phyloP scores from a whole-genome alignment of 768 basidiomycete species.

The Suillus alpinus region DNA sequence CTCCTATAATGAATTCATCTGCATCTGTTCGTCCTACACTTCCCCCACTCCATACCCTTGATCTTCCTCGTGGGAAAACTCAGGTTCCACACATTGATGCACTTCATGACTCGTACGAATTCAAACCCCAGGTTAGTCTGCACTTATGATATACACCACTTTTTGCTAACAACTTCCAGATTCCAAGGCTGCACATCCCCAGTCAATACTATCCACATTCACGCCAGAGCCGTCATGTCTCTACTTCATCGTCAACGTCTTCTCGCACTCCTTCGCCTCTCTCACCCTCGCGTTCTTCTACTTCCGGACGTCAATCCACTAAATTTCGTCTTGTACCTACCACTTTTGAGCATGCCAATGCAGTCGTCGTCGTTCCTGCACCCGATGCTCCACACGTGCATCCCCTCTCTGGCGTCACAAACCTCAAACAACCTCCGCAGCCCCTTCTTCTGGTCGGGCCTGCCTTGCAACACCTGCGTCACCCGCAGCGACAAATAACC shows the following conservation, averaged over 20 bases:
- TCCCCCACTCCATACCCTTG: slow-evolving; percentile 50
- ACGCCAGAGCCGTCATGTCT: slow-evolving; percentile 31
- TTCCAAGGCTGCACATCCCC: slow-evolving; percentile 1
- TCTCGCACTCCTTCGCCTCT: slow-evolving; percentile 36
- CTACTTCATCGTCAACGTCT: slow-evolving; percentile 37
- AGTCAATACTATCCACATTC: background rate
- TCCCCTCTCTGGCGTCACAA: slow-evolving; percentile 10
- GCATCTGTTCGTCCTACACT: slow-evolving; percentile 46
- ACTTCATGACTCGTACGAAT: slow-evolving; percentile 11
- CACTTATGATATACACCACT: background rate
- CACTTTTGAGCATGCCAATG: slow-evolving; percentile 51
- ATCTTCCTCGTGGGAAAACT: slow-evolving; percentile 26
- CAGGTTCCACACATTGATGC: slow-evolving; percentile 11
- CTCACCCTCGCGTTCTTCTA: slow-evolving; percentile 13
- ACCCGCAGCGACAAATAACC: slow-evolving; percentile 37
- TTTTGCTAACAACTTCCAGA: background rate
- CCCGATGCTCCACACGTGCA: slow-evolving; percentile 21
- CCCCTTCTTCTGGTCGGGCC: slow-evolving; percentile 51
- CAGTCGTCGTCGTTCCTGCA: slow-evolving; percentile 45
- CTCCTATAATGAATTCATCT: slow-evolving; percentile 11
- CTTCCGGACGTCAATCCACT: slow-evolving; percentile 10
- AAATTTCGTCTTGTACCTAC: slow-evolving; percentile 47
- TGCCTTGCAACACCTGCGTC: slow-evolving; percentile 45
- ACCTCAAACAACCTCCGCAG: slow-evolving; percentile 5
- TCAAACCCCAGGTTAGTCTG: slow-evolving; percentile 12